Conservation (phyloP, 2,329 filamentous ascomycete genomes). For the Paracoccidioides lutzii region DNA sequence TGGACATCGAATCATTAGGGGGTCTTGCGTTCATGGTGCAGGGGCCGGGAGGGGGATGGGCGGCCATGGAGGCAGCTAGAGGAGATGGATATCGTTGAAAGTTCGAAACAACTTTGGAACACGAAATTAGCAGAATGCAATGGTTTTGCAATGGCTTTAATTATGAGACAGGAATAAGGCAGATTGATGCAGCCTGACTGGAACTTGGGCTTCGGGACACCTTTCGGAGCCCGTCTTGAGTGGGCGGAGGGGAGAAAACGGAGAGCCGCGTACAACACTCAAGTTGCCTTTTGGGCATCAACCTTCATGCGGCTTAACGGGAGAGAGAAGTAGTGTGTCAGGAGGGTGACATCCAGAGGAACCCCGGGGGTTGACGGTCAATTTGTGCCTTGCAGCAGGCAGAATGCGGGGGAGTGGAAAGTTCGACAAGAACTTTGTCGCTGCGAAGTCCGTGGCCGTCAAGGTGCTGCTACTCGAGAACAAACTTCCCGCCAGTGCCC, state of each 20-base stretch:
- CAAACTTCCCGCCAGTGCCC: too few species aligned
- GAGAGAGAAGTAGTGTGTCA: not conserved
- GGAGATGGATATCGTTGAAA: not conserved
- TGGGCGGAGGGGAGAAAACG: not conserved
- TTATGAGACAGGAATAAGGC: too few species aligned
- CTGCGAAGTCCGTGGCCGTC: too few species aligned
- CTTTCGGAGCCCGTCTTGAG: not conserved
- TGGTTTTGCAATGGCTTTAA: too few species aligned
- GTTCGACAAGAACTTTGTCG: not conserved
- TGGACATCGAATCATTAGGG: not conserved
- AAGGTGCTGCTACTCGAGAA: too few species aligned
- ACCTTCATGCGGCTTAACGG: not conserved
- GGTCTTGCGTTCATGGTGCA: not conserved
- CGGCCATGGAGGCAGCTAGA: too few species aligned
- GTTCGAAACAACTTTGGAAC: too few species aligned
- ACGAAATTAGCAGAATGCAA: too few species aligned
- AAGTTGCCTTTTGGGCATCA: not conserved
- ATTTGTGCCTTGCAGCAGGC: not conserved
- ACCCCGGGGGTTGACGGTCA: not conserved
- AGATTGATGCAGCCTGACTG: not conserved
- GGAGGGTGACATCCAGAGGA: not conserved
- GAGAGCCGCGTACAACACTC: conserved; percentile 1
- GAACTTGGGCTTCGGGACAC: not conserved
- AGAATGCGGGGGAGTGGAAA: not conserved
- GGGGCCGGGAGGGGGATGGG: not conserved